A percentile compares a stretch with the other conserved stretches of the same genome.
Evolutionary conservation across 78 protist species (phyloP).

Genomic region (Chrysochromulina parva): DNA sequence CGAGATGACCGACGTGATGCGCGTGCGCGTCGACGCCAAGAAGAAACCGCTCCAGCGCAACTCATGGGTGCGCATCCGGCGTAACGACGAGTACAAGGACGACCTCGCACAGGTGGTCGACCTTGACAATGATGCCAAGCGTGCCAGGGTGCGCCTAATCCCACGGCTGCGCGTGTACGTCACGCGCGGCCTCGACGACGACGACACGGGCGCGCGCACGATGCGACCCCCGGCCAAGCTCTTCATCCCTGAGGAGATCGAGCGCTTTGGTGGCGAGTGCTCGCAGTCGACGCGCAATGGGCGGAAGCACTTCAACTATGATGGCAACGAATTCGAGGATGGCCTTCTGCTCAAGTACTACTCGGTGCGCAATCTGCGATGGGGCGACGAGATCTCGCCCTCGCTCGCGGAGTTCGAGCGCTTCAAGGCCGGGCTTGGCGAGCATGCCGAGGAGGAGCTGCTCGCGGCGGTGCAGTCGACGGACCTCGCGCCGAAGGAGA

Average conservation of each 20-base stretch:
- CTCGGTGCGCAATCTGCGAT: background rate
- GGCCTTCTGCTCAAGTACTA: background rate
- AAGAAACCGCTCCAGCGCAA: background rate
- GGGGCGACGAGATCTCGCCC: background rate
- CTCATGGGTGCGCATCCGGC: background rate
- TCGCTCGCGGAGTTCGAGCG: constrained; percentile 24
- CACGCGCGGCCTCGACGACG: background rate
- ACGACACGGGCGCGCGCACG: no score
- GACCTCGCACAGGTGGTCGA: background rate
- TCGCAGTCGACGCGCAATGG: background rate
- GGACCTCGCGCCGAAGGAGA: no score
- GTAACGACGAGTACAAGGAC: background rate
- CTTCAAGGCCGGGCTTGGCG: constrained; percentile 1
- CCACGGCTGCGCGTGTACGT: background rate
- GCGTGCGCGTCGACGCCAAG: background rate
- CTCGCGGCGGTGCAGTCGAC: background rate
- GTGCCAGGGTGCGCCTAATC: background rate
- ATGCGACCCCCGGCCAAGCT: background rate
- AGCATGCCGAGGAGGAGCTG: background rate
- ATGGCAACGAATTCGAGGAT: constrained; percentile 1
- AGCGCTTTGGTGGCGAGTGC: no score
- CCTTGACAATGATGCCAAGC: background rate
- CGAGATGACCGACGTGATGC: constrained; percentile 41
- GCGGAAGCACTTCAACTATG: background rate
- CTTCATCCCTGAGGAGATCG: background rate